Conservation (phyloP, 768 basidiomycete species). For the Amanita brunnescens region DNA sequence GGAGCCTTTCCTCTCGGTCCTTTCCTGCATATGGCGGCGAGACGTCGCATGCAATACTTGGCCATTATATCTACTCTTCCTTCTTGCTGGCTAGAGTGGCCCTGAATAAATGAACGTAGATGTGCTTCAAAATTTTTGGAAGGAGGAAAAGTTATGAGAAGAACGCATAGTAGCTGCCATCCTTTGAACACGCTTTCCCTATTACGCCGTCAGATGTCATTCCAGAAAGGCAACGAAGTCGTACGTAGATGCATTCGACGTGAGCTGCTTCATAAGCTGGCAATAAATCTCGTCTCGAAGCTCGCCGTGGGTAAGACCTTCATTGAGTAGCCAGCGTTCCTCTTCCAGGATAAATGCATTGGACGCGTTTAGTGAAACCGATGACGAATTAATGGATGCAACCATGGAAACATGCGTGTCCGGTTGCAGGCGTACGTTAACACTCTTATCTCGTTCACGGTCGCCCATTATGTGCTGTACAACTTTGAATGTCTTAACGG, state of each 20-base stretch:
- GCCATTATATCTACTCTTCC: conserved; percentile 86
- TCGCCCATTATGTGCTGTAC: conserved; percentile 94
- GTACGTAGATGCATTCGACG: conserved; percentile 69
- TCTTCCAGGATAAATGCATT: conserved; percentile 58
- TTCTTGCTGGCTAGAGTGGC: conserved; percentile 55
- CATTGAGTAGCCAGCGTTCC: conserved; percentile 76
- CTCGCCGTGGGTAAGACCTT: conserved; percentile 74
- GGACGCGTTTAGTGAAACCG: conserved; percentile 32
- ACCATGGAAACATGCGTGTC: conserved; percentile 36
- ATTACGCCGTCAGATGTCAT: conserved; percentile 7
- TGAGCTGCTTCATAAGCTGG: conserved; percentile 88
- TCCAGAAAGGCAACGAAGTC: conserved; percentile 16
- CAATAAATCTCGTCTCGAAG: conserved; percentile 91
- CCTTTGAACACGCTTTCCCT: conserved; percentile 86
- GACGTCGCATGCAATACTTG: conserved; percentile 78
- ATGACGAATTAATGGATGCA: conserved; percentile 36
- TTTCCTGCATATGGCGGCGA: conserved; percentile 67
- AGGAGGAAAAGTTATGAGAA: conserved; percentile 87
- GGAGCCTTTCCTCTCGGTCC: conserved; percentile 85
- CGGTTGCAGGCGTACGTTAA: conserved; percentile 39
- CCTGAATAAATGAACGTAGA: conserved; percentile 70
- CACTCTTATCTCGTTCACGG: conserved; percentile 59
- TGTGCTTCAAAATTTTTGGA: conserved; percentile 89
- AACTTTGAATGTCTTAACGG: conserved; percentile 79
- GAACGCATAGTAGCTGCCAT: conserved; percentile 88